phyloP scores from a whole-genome alignment of 129 eudicot species.

The Tagetes erecta region DNA sequence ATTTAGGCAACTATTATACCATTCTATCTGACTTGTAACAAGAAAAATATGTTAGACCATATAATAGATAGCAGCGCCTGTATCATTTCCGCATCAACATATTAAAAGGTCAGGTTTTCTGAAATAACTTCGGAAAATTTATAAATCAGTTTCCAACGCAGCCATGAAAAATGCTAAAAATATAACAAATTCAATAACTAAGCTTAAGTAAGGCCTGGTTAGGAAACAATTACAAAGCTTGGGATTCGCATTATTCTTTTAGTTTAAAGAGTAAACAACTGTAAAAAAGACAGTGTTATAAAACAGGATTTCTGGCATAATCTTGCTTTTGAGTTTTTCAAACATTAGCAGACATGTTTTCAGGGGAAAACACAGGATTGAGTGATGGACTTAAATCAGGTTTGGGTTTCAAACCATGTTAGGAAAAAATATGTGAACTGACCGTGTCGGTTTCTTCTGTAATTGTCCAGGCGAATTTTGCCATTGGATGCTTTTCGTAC shows the following conservation, averaged over 20 bases:
- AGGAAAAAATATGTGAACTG: constrained; percentile 28
- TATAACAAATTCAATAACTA: neutral
- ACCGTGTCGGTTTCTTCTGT: constrained; percentile 89
- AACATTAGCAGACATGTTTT: constrained; percentile 19
- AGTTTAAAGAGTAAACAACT: constrained; percentile 13
- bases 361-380: neutral
- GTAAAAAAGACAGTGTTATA: neutral
- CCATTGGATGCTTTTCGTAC: constrained; percentile 95
- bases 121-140: neutral
- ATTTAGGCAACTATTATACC: constrained; percentile 69
- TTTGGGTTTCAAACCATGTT: neutral
- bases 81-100: neutral
- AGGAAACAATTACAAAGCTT: constrained; percentile 4
- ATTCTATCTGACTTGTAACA: constrained; percentile 67
- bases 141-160: neutral
- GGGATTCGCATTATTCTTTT: neutral
- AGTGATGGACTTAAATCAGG: neutral
- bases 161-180: constrained; percentile 6
- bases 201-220: constrained; percentile 20
- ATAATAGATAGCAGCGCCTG: neutral
- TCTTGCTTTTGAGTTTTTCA: constrained; percentile 19
- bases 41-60: constrained; percentile 30
- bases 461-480: constrained; percentile 85
- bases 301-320: neutral
- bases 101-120: neutral